Conservation (phyloP, 2,329 filamentous ascomycete genomes). For the Apiospora pterosperma region DNA sequence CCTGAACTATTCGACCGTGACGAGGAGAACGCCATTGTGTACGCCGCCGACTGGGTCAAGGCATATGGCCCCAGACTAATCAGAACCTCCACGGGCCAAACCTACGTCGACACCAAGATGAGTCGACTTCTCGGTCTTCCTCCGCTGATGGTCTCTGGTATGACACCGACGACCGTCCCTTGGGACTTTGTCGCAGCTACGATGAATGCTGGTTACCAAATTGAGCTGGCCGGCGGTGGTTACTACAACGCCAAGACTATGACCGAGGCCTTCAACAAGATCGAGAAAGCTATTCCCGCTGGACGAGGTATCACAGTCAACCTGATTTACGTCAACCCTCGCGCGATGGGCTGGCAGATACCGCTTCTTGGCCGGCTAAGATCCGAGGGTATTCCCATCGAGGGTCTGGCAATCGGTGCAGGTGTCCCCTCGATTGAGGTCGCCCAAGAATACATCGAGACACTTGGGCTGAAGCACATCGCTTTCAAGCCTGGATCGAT, state of each 20-base stretch:
- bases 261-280: slow-evolving; percentile 79
- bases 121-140: slow-evolving; percentile 80
- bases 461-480: slow-evolving; percentile 88
- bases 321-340: slow-evolving; percentile 86
- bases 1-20: slow-evolving; percentile 96
- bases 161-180: slow-evolving; percentile 86
- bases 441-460: slow-evolving; percentile 90
- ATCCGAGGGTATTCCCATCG: slow-evolving; percentile 83
- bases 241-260: slow-evolving; percentile 82
- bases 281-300: slow-evolving; percentile 78
- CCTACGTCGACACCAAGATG: slow-evolving; percentile 96
- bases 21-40: slow-evolving; percentile 90
- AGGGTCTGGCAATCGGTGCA: slow-evolving; percentile 88
- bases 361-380: slow-evolving; percentile 77
- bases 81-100: slow-evolving; percentile 83
- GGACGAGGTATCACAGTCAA: slow-evolving; percentile 88
- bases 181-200: slow-evolving; percentile 91
- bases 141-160: slow-evolving; percentile 86
- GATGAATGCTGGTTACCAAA: slow-evolving; percentile 94
- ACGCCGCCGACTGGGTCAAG: slow-evolving; percentile 95
- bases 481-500: slow-evolving; percentile 90
- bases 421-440: slow-evolving; percentile 93
- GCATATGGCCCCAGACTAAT: slow-evolving; percentile 91
- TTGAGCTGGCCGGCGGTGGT: slow-evolving; percentile 85
- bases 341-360: slow-evolving; percentile 90